phyloP scores from a whole-genome alignment of 1,139 yeast genomes.

The Suhomyces coccinellae region DNA sequence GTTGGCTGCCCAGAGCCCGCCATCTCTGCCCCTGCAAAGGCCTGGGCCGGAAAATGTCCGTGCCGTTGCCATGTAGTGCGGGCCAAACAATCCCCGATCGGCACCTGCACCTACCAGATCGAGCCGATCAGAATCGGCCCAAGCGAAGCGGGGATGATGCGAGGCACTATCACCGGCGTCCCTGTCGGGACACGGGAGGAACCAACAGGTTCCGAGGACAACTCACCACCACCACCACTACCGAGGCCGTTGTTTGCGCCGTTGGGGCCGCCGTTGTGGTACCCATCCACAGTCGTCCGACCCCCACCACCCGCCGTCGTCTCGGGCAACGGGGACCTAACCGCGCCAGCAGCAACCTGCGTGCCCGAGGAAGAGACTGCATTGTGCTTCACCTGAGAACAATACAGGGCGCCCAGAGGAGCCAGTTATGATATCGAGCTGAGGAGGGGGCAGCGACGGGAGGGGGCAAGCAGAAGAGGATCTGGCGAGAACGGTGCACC shows the following conservation, averaged over 20 bases:
- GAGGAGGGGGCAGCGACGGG: neutral
- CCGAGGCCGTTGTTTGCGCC: neutral
- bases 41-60: neutral
- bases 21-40: too few species aligned
- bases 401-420: constrained; percentile 1
- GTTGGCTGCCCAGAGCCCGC: too few species aligned
- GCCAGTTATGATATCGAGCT: constrained; percentile 1
- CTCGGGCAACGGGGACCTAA: too few species aligned
- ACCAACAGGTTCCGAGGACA: neutral
- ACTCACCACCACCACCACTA: too few species aligned
- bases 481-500: neutral
- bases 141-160: constrained; percentile 4
- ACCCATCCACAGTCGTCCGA: neutral
- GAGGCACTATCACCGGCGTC: too few species aligned
- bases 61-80: neutral
- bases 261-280: neutral
- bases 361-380: too few species aligned
- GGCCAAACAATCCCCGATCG: neutral
- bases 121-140: constrained; percentile 1
- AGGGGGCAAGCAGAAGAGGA: neutral
- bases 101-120: constrained; percentile 1
- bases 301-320: too few species aligned
- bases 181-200: neutral
- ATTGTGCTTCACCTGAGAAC: neutral
- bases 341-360: too few species aligned